Evolutionary conservation across 352 stramenopile genomes (phyloP), one percentile per base, ranked within the genome.

Genomic region (Albugo candida): DNA sequence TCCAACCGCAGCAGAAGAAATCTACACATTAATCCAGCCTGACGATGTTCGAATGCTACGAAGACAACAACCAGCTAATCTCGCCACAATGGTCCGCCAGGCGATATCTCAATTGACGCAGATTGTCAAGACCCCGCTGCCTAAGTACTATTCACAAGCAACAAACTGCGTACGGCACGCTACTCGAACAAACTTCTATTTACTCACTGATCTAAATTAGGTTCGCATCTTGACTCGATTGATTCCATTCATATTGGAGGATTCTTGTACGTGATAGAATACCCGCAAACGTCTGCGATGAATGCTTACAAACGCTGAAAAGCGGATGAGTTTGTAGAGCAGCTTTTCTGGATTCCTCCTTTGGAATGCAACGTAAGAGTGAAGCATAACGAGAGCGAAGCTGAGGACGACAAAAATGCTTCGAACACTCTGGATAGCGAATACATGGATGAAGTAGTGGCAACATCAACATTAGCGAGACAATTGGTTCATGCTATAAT

Each of bases 11-110:
- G 78, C 78, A 27, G 78, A 92, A 51, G 78, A 92, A 54, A 87
- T 92, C 60, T 88, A 88, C 58, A 88, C 76, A 58, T 73, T 92
- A 55, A 86, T 92, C 53, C 78, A 92, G 56, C 75, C 76, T 4
- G 78, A 92, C 31, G 78, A 92, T 48, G 77, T 92, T 55, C 78
- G 78, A 54, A 92, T 92, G 75, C 56, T 92, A 48, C 75, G 75
- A 2, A 75, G 80, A 48, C 77, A 92, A 53, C 75, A 88, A 59
- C 73, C 76, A 3, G 53, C 59, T 35, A 92, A 92, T 55, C 51
- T 92, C 45, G 74, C 70, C 44, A 88, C 76, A 31, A 86, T 92
- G 78, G 57, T 92, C 19, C 61, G 61, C 18, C 73, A 88, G 49
- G 75, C 76, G 4, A 75, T 91, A 16, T 73, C 66, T 11, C 78